Evolutionary conservation across 2,329 filamentous ascomycete species (phyloP).

Genomic region (Drechslerella stenobrocha): DNA sequence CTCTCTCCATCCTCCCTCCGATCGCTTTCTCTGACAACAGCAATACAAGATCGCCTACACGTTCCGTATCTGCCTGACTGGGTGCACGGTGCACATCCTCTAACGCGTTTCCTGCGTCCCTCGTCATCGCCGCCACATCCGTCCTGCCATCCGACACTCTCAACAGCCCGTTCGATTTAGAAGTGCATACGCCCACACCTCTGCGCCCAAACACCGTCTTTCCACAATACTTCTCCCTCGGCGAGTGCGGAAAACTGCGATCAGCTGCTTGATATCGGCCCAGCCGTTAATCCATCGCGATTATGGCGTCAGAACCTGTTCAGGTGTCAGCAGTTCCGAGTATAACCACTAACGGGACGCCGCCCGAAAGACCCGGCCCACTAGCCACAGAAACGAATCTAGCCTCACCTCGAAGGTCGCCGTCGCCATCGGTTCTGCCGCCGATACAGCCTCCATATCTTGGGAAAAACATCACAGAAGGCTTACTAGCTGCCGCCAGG

Average conservation of each 20-base stretch:
- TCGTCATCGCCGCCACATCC: background rate
- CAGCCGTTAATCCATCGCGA: conserved; percentile 12
- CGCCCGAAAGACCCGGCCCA: conserved; percentile 43
- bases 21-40: background rate
- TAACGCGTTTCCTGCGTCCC: background rate
- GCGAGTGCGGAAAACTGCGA: background rate
- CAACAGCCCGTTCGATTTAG: background rate
- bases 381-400: conserved; percentile 46
- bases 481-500: conserved; percentile 28
- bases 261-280: background rate
- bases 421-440: conserved; percentile 37
- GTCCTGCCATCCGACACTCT: background rate
- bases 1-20: background rate
- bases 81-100: no score
- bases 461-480: conserved; percentile 28
- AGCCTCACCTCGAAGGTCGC: conserved; percentile 44
- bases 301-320: conserved; percentile 47
- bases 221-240: background rate
- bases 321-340: conserved; percentile 44
- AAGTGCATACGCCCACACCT: background rate
- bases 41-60: background rate
- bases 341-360: conserved; percentile 48
- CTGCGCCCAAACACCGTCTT: background rate
- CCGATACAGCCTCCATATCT: conserved; percentile 33
- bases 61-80: background rate